Evolutionary conservation across 306 rosid genomes (phyloP).

Genomic region (Amphicarpaea edgeworthii): DNA sequence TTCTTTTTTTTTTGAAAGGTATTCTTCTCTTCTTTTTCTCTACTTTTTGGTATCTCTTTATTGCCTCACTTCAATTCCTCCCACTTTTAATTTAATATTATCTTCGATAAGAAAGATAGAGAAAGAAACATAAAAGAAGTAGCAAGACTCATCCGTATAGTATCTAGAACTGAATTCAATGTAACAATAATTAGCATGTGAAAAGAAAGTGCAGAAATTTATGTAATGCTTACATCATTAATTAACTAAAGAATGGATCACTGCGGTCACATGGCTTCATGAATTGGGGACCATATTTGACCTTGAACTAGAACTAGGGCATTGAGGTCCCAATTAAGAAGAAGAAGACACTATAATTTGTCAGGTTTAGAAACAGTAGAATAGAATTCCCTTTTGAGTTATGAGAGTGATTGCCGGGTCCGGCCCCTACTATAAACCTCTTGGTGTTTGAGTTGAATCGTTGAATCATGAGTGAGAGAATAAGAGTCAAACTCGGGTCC

Average conservation of each 20-base stretch:
- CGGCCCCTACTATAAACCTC: slow-evolving; percentile 65
- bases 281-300: slow-evolving; percentile 30
- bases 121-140: no score
- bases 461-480: slow-evolving; percentile 46
- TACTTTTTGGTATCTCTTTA: not conserved
- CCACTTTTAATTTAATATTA: not conserved
- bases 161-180: no score
- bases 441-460: slow-evolving; percentile 57
- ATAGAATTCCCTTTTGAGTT: slow-evolving; percentile 24
- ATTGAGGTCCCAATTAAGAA: slow-evolving; percentile 30
- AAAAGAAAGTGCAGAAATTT: not conserved
- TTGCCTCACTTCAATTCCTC: not conserved
- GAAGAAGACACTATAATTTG: slow-evolving; percentile 44
- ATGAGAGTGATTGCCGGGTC: slow-evolving; percentile 55
- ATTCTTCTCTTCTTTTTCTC: not conserved
- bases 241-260: not conserved
- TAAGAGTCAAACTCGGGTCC: slow-evolving; percentile 56
- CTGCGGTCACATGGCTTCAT: not conserved
- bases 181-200: not conserved
- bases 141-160: no score
- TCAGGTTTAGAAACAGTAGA: slow-evolving; percentile 38
- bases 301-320: not conserved
- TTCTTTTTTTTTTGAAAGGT: no score
- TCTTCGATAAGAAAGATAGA: no score
- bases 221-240: not conserved